These are phyloP conservation scores for Podila epicladia DNA, from an alignment of 192 early-diverging fungal species.

Conservation along the genomic window DNA sequence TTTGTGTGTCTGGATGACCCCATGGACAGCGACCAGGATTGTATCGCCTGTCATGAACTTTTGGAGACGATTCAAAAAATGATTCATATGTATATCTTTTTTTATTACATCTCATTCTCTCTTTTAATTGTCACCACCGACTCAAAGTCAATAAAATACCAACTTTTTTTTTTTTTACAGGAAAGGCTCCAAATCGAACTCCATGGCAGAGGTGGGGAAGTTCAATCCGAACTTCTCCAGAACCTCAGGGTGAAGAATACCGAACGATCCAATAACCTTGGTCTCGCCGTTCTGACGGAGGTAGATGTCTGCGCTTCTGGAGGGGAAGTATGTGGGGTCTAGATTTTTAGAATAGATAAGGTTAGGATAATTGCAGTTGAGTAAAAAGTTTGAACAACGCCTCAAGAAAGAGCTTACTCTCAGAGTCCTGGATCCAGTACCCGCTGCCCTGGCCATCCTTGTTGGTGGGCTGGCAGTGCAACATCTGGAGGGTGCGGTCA, in stretches of 20 bases:
- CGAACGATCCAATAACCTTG: slow-evolving; percentile 82
- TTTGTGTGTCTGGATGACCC: slow-evolving; percentile 64
- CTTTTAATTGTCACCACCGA: neutral
- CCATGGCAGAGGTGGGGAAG: slow-evolving; percentile 89
- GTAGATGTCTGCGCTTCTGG: slow-evolving; percentile 90
- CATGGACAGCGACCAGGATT: slow-evolving; percentile 60
- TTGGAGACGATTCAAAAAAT: slow-evolving; percentile 43
- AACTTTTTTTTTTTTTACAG: slow-evolving; percentile 61
- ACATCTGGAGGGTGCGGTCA: slow-evolving; percentile 88
- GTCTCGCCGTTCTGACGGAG: slow-evolving; percentile 62
- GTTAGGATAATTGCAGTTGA: neutral
- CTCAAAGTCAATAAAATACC: neutral
- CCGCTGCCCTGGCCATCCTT: slow-evolving; percentile 63
- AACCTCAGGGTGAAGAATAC: slow-evolving; percentile 93
- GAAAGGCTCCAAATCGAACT: slow-evolving; percentile 97
- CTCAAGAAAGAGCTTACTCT: slow-evolving; percentile 60
- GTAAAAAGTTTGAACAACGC: neutral
- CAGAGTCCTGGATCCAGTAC: slow-evolving; percentile 83
- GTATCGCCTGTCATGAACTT: slow-evolving; percentile 54
- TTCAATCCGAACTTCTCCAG: slow-evolving; percentile 84
- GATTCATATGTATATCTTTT: neutral
- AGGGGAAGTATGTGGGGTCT: slow-evolving; percentile 91
- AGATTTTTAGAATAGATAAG: neutral
- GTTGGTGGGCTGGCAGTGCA: slow-evolving; percentile 65
- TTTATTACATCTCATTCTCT: neutral